Percentiles rank a stretch among this genome's conserved stretches.
phyloP scores from a whole-genome alignment of 192 early-diverging fungal genomes.

The Jimgerdemannia lactiflua region DNA sequence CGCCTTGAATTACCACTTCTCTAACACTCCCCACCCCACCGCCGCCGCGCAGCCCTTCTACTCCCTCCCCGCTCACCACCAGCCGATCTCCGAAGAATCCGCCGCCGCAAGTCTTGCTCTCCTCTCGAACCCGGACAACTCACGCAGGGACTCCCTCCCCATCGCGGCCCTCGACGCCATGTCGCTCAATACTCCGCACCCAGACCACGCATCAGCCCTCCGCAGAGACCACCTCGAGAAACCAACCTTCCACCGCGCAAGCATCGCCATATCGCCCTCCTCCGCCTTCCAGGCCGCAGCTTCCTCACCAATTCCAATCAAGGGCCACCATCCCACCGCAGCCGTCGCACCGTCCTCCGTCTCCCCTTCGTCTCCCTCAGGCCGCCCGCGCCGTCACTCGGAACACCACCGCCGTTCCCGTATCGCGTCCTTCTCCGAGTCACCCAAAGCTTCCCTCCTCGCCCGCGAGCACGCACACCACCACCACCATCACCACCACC shows the following conservation, averaged over 20 bases:
- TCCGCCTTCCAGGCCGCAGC: not conserved
- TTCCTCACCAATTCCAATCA: not conserved
- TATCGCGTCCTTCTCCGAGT: conserved; percentile 16
- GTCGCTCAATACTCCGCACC: not conserved
- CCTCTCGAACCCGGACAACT: not conserved
- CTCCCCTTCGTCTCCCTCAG: conserved; percentile 5
- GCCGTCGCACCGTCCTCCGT: not conserved
- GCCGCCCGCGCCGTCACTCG: conserved; percentile 13
- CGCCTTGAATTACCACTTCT: too few species aligned
- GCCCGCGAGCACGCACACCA: not conserved
- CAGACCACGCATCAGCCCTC: not conserved
- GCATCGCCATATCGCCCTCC: not conserved
- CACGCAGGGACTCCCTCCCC: not conserved
- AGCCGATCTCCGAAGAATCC: not conserved
- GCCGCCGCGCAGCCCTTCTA: not conserved
- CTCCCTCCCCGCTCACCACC: not conserved
- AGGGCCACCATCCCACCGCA: not conserved
- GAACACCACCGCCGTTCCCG: conserved; percentile 15
- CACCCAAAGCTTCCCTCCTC: not conserved
- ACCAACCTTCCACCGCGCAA: not conserved
- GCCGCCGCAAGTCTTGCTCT: not conserved
- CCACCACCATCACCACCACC: not conserved
- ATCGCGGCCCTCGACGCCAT: not conserved
- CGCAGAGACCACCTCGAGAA: not conserved
- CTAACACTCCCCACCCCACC: not conserved